These are phyloP conservation scores for Brassica incana DNA, from an alignment of 345 rosid species.

Conservation along the genomic window DNA sequence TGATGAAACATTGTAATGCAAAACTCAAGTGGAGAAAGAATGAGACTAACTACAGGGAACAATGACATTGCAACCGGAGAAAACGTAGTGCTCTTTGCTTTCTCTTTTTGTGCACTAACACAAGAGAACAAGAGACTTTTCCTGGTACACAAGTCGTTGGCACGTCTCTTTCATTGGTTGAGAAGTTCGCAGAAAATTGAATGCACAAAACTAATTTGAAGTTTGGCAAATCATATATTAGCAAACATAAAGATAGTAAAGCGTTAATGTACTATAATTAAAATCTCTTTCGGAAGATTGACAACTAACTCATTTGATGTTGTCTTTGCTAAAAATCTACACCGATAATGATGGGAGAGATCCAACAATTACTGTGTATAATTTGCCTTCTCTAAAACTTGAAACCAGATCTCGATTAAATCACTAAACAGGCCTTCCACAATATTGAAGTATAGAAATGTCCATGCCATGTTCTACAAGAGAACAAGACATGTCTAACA, in stretches of 20 bases:
- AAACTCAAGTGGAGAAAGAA: neutral
- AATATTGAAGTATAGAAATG: too few species aligned
- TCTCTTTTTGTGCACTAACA: neutral
- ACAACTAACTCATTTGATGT: too few species aligned
- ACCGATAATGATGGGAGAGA: too few species aligned
- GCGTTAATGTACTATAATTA: neutral
- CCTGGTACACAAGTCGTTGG: neutral
- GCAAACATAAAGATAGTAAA: neutral
- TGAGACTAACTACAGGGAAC: neutral
- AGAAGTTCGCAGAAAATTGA: neutral
- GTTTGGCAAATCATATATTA: neutral
- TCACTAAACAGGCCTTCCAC: too few species aligned
- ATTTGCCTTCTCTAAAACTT: too few species aligned
- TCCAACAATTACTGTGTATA: too few species aligned
- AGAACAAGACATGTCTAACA: too few species aligned
- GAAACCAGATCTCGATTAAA: too few species aligned
- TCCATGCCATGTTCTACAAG: too few species aligned
- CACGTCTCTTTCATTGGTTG: neutral
- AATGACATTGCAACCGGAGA: neutral
- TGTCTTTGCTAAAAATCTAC: too few species aligned
- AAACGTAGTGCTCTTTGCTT: conserved; percentile 2
- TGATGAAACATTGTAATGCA: neutral
- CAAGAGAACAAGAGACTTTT: neutral
- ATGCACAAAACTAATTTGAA: neutral
- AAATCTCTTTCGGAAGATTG: too few species aligned